Percentiles rank a stretch among this genome's conserved stretches.
These are phyloP conservation scores for Cercospora citrullina DNA, from an alignment of 2,329 filamentous ascomycete genomes.

Conservation along the genomic window DNA sequence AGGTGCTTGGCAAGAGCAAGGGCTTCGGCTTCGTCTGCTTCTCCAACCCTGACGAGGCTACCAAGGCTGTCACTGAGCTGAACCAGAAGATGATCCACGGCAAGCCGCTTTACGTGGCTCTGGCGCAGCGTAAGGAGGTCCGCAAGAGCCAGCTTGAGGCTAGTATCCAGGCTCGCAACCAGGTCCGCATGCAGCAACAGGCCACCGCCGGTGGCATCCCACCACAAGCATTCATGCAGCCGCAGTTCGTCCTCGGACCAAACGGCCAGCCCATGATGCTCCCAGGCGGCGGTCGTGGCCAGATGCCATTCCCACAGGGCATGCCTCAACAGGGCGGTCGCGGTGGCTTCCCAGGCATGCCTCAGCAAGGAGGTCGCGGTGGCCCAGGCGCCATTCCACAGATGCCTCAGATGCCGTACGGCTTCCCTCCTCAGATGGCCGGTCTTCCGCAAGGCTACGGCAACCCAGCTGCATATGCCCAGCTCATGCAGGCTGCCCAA, in stretches of 20 bases:
- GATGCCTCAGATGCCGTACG: slow-evolving; percentile 84
- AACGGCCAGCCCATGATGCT: slow-evolving; percentile 67
- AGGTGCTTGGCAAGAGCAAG: slow-evolving; percentile 92
- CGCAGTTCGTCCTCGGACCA: slow-evolving; percentile 88
- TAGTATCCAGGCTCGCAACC: slow-evolving; percentile 98
- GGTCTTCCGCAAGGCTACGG: slow-evolving; percentile 76
- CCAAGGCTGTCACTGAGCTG: slow-evolving; percentile 98
- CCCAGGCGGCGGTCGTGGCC: slow-evolving; percentile 55
- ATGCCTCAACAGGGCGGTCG: slow-evolving; percentile 72
- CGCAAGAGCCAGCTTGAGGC: slow-evolving; percentile 98
- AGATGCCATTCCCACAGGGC: slow-evolving; percentile 60
- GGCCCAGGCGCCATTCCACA: slow-evolving; percentile 74
- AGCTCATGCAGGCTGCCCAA: slow-evolving; percentile 69
- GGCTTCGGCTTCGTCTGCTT: slow-evolving; percentile 99
- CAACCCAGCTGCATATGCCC: slow-evolving; percentile 64
- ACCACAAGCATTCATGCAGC: slow-evolving; percentile 67
- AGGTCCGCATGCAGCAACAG: slow-evolving; percentile 96
- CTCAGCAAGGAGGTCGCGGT: slow-evolving; percentile 82
- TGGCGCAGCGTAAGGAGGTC: slow-evolving; percentile 99
- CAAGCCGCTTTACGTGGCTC: slow-evolving; percentile 96
- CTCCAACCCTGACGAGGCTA: slow-evolving; percentile 97
- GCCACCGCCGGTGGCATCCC: slow-evolving; percentile 80
- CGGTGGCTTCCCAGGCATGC: slow-evolving; percentile 81
- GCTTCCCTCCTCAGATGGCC: slow-evolving; percentile 65
- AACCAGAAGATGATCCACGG: slow-evolving; percentile 98